Percentiles rank a stretch among this genome's conserved stretches.
phyloP scores from a whole-genome alignment of 1,284 basidiomycete genomes.

The Boletus semigastroideus region DNA sequence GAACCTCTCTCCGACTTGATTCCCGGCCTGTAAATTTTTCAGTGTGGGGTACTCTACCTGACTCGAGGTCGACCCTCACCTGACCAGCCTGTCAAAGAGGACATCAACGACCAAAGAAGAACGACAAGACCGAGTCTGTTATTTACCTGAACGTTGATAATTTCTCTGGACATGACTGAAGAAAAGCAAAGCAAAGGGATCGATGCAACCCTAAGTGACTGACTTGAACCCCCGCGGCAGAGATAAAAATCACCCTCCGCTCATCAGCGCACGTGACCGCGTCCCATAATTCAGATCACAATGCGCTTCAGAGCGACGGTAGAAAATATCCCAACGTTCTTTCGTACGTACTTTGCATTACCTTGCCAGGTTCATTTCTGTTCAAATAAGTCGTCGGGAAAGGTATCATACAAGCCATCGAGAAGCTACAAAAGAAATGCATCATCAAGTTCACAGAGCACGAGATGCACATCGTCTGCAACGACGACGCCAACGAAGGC shows the following conservation, averaged over 20 bases:
- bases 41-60: conserved; percentile 14
- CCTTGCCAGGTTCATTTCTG: not conserved
- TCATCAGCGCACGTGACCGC: conserved; percentile 24
- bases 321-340: conserved; percentile 58
- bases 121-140: conserved; percentile 9
- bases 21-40: conserved; percentile 53
- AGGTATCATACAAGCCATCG: conserved; percentile 78
- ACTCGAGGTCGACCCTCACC: conserved; percentile 37
- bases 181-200: conserved; percentile 11
- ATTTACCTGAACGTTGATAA: conserved; percentile 69
- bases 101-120: conserved; percentile 4
- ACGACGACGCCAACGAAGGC: conserved; percentile 75
- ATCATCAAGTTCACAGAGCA: conserved; percentile 78
- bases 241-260: conserved; percentile 9
- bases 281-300: not conserved
- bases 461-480: conserved; percentile 83
- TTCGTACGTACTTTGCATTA: conserved; percentile 47
- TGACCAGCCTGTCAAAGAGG: conserved; percentile 51
- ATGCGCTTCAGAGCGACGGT: conserved; percentile 72
- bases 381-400: conserved; percentile 1
- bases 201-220: conserved; percentile 7
- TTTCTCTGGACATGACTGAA: conserved; percentile 53
- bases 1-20: conserved; percentile 77
- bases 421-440: conserved; percentile 81
- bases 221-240: conserved; percentile 2